These are phyloP conservation scores for Mycothermus thermophilus DNA, from an alignment of 495 filamentous ascomycete genomes.

Conservation along the genomic window DNA sequence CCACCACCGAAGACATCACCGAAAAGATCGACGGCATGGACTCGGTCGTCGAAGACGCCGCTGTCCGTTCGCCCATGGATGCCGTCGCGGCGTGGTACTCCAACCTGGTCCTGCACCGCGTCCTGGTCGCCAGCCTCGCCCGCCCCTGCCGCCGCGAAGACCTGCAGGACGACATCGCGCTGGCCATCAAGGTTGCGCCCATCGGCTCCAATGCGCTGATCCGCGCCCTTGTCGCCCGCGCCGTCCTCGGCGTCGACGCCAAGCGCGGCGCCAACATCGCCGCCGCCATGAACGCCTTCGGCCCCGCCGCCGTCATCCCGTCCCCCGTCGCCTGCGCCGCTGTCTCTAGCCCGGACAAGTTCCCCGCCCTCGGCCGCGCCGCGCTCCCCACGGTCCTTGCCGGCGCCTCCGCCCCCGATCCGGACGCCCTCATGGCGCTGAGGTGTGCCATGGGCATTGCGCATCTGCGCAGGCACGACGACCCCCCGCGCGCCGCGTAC, in stretches of 20 bases:
- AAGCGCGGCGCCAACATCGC: constrained; percentile 41
- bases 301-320: constrained; percentile 21
- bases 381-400: not conserved
- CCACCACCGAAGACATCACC: constrained; percentile 49
- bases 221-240: constrained; percentile 63
- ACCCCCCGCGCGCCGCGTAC: constrained; percentile 28
- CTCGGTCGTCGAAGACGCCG: constrained; percentile 69
- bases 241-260: constrained; percentile 41
- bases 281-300: constrained; percentile 39
- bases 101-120: constrained; percentile 55
- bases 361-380: too few species aligned
- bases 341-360: too few species aligned
- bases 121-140: constrained; percentile 46
- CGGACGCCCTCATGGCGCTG: constrained; percentile 58
- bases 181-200: constrained; percentile 64
- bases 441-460: constrained; percentile 70
- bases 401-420: constrained; percentile 30
- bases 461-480: constrained; percentile 41
- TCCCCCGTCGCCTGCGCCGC: constrained; percentile 19
- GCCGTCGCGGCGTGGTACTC: constrained; percentile 88
- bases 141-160: constrained; percentile 15
- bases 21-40: constrained; percentile 60
- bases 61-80: constrained; percentile 79
- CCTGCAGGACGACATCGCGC: constrained; percentile 41
- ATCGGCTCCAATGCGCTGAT: constrained; percentile 61